These are phyloP conservation scores for Rhizodiscina lignyota DNA, from an alignment of 495 filamentous ascomycete genomes.

Conservation along the genomic window DNA sequence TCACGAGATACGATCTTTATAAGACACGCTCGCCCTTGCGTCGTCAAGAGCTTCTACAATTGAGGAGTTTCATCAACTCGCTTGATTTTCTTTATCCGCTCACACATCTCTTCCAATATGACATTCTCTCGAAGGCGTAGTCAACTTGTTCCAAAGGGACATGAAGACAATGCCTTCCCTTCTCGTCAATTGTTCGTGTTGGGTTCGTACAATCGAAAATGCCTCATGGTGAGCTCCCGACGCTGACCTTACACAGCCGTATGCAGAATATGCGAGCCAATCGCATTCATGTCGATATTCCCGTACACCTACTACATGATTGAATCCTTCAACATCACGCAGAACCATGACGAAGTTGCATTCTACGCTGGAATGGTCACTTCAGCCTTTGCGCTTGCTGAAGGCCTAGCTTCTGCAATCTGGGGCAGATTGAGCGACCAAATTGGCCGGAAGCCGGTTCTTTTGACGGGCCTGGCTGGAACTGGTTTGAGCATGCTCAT, in stretches of 20 bases:
- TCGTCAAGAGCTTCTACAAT: too few relatives aligned
- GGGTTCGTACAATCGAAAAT: too few relatives aligned
- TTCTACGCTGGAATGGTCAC: conserved; percentile 95
- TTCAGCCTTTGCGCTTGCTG: conserved; percentile 88
- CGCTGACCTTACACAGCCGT: conserved; percentile 50
- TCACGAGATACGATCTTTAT: too few relatives aligned
- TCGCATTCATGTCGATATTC: conserved; percentile 99
- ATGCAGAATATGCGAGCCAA: conserved; percentile 92
- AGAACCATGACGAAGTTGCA: conserved; percentile 63
- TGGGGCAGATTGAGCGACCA: conserved; percentile 90
- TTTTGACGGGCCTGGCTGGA: conserved; percentile 72
- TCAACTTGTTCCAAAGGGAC: too few relatives aligned
- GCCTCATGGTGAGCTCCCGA: too few relatives aligned
- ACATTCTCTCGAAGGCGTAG: too few relatives aligned
- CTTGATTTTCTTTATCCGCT: too few relatives aligned
- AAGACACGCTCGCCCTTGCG: too few relatives aligned
- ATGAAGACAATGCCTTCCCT: too few relatives aligned
- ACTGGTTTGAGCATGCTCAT: conserved; percentile 87
- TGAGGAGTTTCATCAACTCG: too few relatives aligned
- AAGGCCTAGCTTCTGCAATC: conserved; percentile 75
- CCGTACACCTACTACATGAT: conserved; percentile 99
- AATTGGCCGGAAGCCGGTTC: conserved; percentile 82
- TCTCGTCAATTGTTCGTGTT: too few relatives aligned
- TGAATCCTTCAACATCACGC: conserved; percentile 68
- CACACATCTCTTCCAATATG: too few relatives aligned